Evolutionary conservation across 768 basidiomycete species (phyloP).

Genomic region (Suillus luteus): DNA sequence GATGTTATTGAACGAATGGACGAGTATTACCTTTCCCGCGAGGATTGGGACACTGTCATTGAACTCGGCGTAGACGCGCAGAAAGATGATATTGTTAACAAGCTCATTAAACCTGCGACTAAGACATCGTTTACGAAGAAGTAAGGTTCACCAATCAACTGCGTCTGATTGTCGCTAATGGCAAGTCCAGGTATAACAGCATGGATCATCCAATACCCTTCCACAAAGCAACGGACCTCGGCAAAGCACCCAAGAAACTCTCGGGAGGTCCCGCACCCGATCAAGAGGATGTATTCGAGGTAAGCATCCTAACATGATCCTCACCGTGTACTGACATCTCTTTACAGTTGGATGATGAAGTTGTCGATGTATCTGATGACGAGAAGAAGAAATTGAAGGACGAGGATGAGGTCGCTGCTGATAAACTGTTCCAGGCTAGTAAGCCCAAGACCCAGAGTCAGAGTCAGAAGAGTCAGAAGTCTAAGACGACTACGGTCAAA

Average conservation of each 20-base stretch:
- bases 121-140: conserved; percentile 86
- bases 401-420: conserved; percentile 52
- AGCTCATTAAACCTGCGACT: conserved; percentile 79
- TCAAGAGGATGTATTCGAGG: conserved; percentile 89
- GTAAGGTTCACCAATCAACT: conserved; percentile 43
- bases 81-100: conserved; percentile 72
- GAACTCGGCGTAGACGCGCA: conserved; percentile 88
- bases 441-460: conserved; percentile 44
- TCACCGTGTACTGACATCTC: background rate
- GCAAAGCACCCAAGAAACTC: conserved; percentile 80
- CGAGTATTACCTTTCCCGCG: conserved; percentile 88
- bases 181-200: conserved; percentile 75
- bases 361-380: conserved; percentile 50
- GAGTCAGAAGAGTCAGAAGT: conserved; percentile 28
- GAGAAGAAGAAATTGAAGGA: conserved; percentile 37
- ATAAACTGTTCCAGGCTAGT: conserved; percentile 61
- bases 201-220: conserved; percentile 93
- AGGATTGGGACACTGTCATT: conserved; percentile 96
- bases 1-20: conserved; percentile 90
- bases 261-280: conserved; percentile 78
- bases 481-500: conserved; percentile 24
- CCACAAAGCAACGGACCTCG: conserved; percentile 83
- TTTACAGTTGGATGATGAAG: conserved; percentile 47
- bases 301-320: conserved; percentile 35
- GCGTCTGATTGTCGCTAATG: background rate